Percentiles rank a stretch among this genome's conserved stretches.
These are phyloP conservation scores for Geranomyces variabilis DNA, from an alignment of 192 early-diverging fungal genomes.

Conservation along the genomic window DNA sequence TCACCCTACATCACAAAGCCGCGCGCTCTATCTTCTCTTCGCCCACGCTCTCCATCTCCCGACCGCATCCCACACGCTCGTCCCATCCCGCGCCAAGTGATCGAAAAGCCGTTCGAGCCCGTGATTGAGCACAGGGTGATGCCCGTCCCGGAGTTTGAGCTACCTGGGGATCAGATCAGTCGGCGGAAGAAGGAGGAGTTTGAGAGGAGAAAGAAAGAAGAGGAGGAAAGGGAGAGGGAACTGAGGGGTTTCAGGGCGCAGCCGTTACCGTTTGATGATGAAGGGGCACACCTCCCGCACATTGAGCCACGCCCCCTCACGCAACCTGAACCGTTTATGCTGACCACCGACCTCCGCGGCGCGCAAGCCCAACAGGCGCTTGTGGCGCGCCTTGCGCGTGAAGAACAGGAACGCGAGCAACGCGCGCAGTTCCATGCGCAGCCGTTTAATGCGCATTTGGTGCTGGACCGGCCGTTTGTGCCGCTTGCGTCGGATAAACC, in stretches of 20 bases:
- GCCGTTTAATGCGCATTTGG: conserved; percentile 50
- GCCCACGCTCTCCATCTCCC: conserved; percentile 22
- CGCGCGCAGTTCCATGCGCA: conserved; percentile 57
- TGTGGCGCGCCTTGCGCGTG: conserved; percentile 43
- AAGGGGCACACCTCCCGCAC: background rate
- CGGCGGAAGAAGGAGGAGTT: conserved; percentile 57
- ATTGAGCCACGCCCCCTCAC: conserved; percentile 38
- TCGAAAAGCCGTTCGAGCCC: conserved; percentile 23
- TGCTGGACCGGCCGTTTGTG: conserved; percentile 57
- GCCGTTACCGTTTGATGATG: conserved; percentile 54
- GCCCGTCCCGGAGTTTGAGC: conserved; percentile 42
- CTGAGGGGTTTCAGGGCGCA: conserved; percentile 50
- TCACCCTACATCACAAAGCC: conserved; percentile 51
- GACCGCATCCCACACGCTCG: conserved; percentile 49
- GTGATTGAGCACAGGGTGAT: conserved; percentile 45
- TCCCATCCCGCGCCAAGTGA: conserved; percentile 37
- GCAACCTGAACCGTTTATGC: conserved; percentile 64
- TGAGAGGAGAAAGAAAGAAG: conserved; percentile 49
- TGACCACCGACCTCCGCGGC: conserved; percentile 60
- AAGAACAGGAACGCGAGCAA: conserved; percentile 31
- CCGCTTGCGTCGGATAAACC: conserved; percentile 58
- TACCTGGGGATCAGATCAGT: conserved; percentile 67
- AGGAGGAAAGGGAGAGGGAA: conserved; percentile 47
- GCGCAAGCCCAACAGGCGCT: conserved; percentile 47
- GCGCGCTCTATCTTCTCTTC: conserved; percentile 1